Conservation (phyloP, 2,329 filamentous ascomycete genomes). For the Graphium sp. region DNA sequence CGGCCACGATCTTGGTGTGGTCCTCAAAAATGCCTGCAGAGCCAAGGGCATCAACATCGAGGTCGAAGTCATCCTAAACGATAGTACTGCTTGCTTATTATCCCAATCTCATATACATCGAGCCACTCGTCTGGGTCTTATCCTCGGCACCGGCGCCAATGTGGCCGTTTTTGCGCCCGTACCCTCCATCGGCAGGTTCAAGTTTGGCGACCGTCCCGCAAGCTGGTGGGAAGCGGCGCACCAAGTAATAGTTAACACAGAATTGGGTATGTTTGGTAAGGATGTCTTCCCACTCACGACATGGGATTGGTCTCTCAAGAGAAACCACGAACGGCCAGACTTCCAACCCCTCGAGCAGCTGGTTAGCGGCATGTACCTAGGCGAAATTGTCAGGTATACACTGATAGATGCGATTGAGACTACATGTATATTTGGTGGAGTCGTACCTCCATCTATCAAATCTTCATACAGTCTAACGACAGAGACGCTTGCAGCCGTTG, state of each 20-base stretch:
- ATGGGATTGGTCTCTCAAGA: conserved; percentile 40
- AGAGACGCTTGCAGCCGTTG: conserved; percentile 40
- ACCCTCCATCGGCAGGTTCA: conserved; percentile 31
- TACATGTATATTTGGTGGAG: conserved; percentile 35
- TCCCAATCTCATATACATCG: conserved; percentile 44
- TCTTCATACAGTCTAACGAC: conserved; percentile 41
- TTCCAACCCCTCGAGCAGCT: conserved; percentile 48
- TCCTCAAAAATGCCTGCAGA: conserved; percentile 37
- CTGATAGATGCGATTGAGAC: conserved; percentile 40
- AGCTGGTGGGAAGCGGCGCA: conserved; percentile 40
- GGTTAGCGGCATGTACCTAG: conserved; percentile 49
- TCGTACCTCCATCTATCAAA: conserved; percentile 33
- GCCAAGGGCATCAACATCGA: conserved; percentile 32
- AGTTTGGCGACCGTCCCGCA: conserved; percentile 37
- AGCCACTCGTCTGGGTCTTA: conserved; percentile 44
- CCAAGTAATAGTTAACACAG: conserved; percentile 51
- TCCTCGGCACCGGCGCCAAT: conserved; percentile 52
- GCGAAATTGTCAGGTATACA: conserved; percentile 43
- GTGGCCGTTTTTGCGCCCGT: conserved; percentile 48
- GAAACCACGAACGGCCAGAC: conserved; percentile 33
- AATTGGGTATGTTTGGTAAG: conserved; percentile 49
- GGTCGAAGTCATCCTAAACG: conserved; percentile 47
- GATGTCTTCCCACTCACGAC: conserved; percentile 40
- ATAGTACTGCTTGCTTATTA: conserved; percentile 48
- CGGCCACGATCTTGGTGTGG: conserved; percentile 41